These are phyloP conservation scores for Viola pubescens DNA, from an alignment of 441 rosid species.

Conservation along the genomic window DNA sequence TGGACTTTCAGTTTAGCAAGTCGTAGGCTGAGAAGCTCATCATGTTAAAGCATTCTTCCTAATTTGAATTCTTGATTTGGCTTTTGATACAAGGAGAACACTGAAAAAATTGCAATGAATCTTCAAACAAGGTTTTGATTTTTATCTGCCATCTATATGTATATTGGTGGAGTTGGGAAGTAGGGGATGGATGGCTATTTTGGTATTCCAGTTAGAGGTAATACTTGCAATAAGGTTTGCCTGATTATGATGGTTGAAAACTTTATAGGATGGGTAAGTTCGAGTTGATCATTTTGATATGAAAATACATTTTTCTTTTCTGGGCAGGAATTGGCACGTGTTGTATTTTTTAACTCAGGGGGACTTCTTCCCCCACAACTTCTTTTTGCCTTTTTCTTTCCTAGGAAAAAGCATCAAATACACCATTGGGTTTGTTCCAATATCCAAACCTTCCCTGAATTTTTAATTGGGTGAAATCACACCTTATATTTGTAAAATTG, in stretches of 20 bases:
- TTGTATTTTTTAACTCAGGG: too few species aligned
- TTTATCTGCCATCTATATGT: background rate
- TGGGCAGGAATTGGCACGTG: too few species aligned
- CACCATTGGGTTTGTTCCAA: too few species aligned
- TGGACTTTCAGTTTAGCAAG: background rate
- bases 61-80: background rate
- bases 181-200: background rate
- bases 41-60: background rate
- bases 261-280: background rate
- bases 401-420: too few species aligned
- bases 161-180: background rate
- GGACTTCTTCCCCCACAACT: too few species aligned
- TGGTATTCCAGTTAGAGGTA: too few species aligned
- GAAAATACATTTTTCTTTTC: background rate
- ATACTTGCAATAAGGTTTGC: too few species aligned
- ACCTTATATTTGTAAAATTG: too few species aligned
- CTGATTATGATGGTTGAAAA: too few species aligned
- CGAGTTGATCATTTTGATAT: background rate
- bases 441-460: too few species aligned
- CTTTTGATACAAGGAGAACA: background rate
- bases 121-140: background rate
- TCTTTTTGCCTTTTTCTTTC: too few species aligned
- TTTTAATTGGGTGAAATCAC: too few species aligned
- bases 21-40: background rate
- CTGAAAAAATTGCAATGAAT: background rate